A percentile compares a stretch with the other conserved stretches of the same genome.
These are phyloP conservation scores for Gyromitra esculenta DNA, from an alignment of 2,329 filamentous ascomycete species.

Conservation along the genomic window DNA sequence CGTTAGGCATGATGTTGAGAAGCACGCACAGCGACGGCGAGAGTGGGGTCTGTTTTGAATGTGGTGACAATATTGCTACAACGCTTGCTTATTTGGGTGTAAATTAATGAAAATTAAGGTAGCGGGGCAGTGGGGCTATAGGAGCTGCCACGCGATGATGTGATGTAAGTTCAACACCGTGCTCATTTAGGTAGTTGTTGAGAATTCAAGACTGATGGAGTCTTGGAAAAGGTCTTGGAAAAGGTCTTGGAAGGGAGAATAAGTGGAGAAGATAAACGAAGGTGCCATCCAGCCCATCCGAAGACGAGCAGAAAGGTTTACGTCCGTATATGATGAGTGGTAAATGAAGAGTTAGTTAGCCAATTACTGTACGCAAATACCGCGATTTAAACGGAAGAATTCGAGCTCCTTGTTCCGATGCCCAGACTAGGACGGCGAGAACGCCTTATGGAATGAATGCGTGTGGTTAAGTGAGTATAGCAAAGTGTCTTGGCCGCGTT, in stretches of 20 bases:
- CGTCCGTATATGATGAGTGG: constrained; percentile 10
- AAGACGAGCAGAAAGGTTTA: neutral
- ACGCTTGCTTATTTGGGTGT: constrained; percentile 27
- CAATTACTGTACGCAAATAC: constrained; percentile 1
- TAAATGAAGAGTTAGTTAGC: neutral
- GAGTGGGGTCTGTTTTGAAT: constrained; percentile 38
- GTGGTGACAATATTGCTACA: constrained; percentile 7
- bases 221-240: neutral
- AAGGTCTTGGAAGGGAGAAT: constrained; percentile 1
- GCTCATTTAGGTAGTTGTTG: constrained; percentile 21
- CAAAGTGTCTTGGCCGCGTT: constrained; percentile 28
- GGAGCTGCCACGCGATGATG: constrained; percentile 7
- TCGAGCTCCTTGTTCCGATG: constrained; percentile 9
- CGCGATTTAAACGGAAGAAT: constrained; percentile 9
- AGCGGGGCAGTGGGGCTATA: constrained; percentile 4
- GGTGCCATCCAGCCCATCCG: constrained; percentile 15
- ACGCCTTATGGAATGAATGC: constrained; percentile 14
- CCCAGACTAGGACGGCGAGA: constrained; percentile 21
- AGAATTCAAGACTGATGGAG: neutral
- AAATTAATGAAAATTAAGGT: constrained; percentile 26
- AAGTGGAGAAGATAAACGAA: constrained; percentile 22
- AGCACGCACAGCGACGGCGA: constrained; percentile 15
- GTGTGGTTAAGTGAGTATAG: neutral
- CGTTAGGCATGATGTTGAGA: constrained; percentile 26
- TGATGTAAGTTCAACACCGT: constrained; percentile 4